Evolutionary conservation across 768 basidiomycete genomes (phyloP).

Genomic region (Suillus occidentalis): DNA sequence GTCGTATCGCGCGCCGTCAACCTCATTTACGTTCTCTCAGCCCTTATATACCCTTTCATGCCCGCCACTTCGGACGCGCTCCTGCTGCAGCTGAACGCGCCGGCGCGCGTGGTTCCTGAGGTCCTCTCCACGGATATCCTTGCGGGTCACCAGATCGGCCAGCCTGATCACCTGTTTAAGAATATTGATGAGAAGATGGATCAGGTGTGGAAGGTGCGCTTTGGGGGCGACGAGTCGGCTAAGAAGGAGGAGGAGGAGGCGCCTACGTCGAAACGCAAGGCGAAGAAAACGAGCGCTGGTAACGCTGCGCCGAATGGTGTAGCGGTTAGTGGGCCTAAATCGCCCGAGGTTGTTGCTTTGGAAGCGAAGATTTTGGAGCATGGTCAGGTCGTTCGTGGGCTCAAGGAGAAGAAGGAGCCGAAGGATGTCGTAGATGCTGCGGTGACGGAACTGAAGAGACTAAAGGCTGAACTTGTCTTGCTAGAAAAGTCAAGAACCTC

Average conservation of each 20-base stretch:
- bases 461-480: slow-evolving; percentile 56
- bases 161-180: slow-evolving; percentile 89
- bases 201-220: slow-evolving; percentile 76
- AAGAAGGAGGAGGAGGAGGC: slow-evolving; percentile 44
- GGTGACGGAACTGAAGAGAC: slow-evolving; percentile 60
- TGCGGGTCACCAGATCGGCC: slow-evolving; percentile 80
- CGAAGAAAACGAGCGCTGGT: slow-evolving; percentile 51
- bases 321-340: slow-evolving; percentile 54
- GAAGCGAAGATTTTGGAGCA: slow-evolving; percentile 78
- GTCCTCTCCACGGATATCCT: slow-evolving; percentile 80
- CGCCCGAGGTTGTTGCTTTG: slow-evolving; percentile 67
- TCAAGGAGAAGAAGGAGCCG: slow-evolving; percentile 54
- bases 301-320: slow-evolving; percentile 45
- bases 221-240: slow-evolving; percentile 59
- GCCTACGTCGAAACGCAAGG: slow-evolving; percentile 49
- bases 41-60: slow-evolving; percentile 94
- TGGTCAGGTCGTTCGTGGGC: slow-evolving; percentile 65
- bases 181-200: slow-evolving; percentile 91
- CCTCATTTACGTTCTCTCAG: slow-evolving; percentile 87
- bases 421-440: slow-evolving; percentile 48
- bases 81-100: slow-evolving; percentile 85
- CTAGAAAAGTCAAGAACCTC: slow-evolving; percentile 13
- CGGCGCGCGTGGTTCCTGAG: slow-evolving; percentile 75
- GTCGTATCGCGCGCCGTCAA: slow-evolving; percentile 90
- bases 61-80: slow-evolving; percentile 84